These are phyloP conservation scores for Elsinoe batatas DNA, from an alignment of 2,329 filamentous ascomycete species.

Conservation along the genomic window DNA sequence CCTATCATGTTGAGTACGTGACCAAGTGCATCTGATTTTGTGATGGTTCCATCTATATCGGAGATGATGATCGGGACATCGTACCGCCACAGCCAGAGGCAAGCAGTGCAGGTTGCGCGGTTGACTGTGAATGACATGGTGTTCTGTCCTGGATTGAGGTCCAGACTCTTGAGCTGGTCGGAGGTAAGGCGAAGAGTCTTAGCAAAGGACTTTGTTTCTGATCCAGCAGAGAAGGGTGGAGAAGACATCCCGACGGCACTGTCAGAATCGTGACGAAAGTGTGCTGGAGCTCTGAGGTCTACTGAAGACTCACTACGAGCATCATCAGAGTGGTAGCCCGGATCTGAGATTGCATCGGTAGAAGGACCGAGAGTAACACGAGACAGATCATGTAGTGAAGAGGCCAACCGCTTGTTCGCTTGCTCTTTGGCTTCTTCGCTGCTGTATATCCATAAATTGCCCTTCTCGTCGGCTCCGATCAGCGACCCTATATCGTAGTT, in stretches of 20 bases:
- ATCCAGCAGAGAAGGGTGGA: conserved; percentile 42
- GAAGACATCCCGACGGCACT: conserved; percentile 57
- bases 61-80: conserved; percentile 93
- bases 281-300: conserved; percentile 34
- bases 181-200: conserved; percentile 93
- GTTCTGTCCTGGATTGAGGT: conserved; percentile 78
- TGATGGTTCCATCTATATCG: conserved; percentile 97
- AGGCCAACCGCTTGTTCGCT: conserved; percentile 54
- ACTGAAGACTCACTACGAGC: conserved; percentile 41
- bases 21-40: conserved; percentile 57
- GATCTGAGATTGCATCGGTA: conserved; percentile 80
- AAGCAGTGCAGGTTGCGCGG: conserved; percentile 79
- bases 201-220: conserved; percentile 49
- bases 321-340: conserved; percentile 89
- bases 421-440: conserved; percentile 92
- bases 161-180: conserved; percentile 80
- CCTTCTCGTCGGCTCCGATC: conserved; percentile 88
- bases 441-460: conserved; percentile 99
- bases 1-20: conserved; percentile 96
- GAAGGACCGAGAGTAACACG: conserved; percentile 43
- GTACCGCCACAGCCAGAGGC: conserved; percentile 88
- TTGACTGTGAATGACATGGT: conserved; percentile 95
- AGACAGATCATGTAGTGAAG: conserved; percentile 28
- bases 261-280: conserved; percentile 59
- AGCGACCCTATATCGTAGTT: conserved; percentile 93